Evolutionary conservation across 2,329 filamentous ascomycete species (phyloP).

Genomic region (Geosmithia flava): DNA sequence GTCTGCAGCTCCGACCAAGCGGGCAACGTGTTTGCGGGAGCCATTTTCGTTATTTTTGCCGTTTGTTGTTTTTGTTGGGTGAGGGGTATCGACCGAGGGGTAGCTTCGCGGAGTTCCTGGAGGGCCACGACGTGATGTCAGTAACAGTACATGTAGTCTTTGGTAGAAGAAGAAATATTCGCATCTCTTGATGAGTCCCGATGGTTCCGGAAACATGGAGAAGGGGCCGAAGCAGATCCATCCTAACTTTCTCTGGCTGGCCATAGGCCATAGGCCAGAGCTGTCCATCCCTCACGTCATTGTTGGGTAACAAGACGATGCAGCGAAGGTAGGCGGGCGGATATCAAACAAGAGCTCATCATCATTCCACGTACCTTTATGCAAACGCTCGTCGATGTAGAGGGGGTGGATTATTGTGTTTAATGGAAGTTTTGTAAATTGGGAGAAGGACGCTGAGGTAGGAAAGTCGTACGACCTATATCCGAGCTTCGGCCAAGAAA

Average conservation of each 20-base stretch:
- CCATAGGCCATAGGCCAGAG: no score
- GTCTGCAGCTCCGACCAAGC: slow-evolving; percentile 86
- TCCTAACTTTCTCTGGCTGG: no score
- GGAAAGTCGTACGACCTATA: background rate
- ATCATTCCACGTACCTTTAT: no score
- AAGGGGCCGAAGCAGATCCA: no score
- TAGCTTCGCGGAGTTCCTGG: background rate
- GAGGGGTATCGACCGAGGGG: background rate
- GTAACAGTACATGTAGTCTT: background rate
- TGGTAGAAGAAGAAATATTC: background rate
- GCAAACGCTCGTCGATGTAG: no score
- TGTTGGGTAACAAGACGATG: no score
- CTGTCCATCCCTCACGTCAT: no score
- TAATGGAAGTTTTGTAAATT: background rate
- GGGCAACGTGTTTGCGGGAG: slow-evolving; percentile 73
- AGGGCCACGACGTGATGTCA: background rate
- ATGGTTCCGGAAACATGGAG: no score
- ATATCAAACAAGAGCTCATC: no score
- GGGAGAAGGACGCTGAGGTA: background rate
- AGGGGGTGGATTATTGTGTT: no score
- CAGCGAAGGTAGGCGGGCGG: no score
- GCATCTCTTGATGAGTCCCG: background rate
- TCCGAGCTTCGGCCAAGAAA: background rate
- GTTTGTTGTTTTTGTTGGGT: background rate
- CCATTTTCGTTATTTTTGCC: slow-evolving; percentile 31